Evolutionary conservation across 192 early-diverging fungal species (phyloP), one percentile per base, ranked within the genome.

Genomic region (Geranomyces variabilis): DNA sequence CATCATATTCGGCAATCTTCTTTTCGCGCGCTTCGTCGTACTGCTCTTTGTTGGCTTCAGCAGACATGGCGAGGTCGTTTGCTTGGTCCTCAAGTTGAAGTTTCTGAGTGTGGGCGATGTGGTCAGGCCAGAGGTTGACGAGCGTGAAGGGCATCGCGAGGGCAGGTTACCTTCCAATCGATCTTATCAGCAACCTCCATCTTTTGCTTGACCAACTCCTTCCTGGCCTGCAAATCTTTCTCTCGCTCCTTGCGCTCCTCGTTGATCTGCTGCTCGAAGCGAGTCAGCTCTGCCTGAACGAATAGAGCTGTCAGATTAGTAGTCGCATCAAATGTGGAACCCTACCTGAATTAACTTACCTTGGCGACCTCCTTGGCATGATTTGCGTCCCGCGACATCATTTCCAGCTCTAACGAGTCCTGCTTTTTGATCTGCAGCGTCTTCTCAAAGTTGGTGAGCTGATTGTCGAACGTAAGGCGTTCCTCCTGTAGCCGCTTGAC

Each of bases 311-410:
- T n/a, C n/a, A n/a, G n/a, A 60, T 31, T 29, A 60, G 28, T 17
- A 17, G 2, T 4, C 31, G 58, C 58, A 9, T 17, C 3, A 9
- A 33, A 7, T 4, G 36, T 13, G 8, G 5, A 21, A 21, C 34
- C 34, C 5, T 1, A 9, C 7, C 61, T 53, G 17, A 7, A 3
- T 26, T n/a, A 17, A 53, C 59, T 6, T 29, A 80, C 83, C 78
- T 84, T 86, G 28, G 83, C 81, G 22, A 84, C 79, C 67, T 88
- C 87, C 60, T 88, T 87, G 5, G 86, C 87, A 69, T 87, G 86
- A 34, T 87, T 84, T 0, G 87, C 87, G 66, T 88, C 87, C 21
- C 84, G 33, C 1, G 80, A 81, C 87, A 88, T 87, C 76, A 79
- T 78, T 62, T 88, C 86, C 43, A 88, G 62, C 67, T 88, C 87